These are phyloP conservation scores for Phytopythium vexans DNA, from an alignment of 352 stramenopile genomes.

Conservation along the genomic window DNA sequence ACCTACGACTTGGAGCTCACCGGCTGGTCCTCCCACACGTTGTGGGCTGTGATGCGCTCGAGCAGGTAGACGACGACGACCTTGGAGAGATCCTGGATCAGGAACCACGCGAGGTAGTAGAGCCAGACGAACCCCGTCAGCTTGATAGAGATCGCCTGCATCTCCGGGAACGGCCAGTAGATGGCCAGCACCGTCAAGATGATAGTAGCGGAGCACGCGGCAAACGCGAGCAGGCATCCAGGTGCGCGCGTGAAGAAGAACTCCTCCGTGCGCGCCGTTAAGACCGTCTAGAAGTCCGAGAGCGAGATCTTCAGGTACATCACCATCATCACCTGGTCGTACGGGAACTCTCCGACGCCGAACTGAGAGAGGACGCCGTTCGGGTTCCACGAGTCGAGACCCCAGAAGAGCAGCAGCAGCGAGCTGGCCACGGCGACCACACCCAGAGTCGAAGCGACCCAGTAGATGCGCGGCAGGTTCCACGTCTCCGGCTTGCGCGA, in stretches of 20 bases:
- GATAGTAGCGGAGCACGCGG: constrained; percentile 71
- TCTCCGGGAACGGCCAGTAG: constrained; percentile 80
- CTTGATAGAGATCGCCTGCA: constrained; percentile 72
- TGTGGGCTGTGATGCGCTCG: too few relatives aligned
- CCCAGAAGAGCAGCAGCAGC: constrained; percentile 80
- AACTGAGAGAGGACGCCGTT: constrained; percentile 56
- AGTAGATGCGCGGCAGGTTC: too few relatives aligned
- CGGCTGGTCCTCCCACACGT: too few relatives aligned
- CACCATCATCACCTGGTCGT: constrained; percentile 89
- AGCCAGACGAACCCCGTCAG: constrained; percentile 85
- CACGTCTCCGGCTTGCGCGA: constrained; percentile 67
- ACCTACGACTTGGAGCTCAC: too few relatives aligned
- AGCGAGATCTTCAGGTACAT: constrained; percentile 96
- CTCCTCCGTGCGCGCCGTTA: constrained; percentile 77
- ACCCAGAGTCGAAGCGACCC: constrained; percentile 50
- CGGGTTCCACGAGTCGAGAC: constrained; percentile 82
- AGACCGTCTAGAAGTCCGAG: constrained; percentile 92
- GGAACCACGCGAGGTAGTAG: constrained; percentile 86
- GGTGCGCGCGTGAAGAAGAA: constrained; percentile 83
- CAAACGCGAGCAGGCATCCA: constrained; percentile 63
- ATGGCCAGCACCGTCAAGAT: constrained; percentile 82
- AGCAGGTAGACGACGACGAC: constrained; percentile 60
- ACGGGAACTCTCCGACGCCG: constrained; percentile 66
- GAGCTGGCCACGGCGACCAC: constrained; percentile 81
- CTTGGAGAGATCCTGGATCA: constrained; percentile 85